phyloP scores from a whole-genome alignment of 1,284 basidiomycete genomes.

The Microbotryomycetes sp. region DNA sequence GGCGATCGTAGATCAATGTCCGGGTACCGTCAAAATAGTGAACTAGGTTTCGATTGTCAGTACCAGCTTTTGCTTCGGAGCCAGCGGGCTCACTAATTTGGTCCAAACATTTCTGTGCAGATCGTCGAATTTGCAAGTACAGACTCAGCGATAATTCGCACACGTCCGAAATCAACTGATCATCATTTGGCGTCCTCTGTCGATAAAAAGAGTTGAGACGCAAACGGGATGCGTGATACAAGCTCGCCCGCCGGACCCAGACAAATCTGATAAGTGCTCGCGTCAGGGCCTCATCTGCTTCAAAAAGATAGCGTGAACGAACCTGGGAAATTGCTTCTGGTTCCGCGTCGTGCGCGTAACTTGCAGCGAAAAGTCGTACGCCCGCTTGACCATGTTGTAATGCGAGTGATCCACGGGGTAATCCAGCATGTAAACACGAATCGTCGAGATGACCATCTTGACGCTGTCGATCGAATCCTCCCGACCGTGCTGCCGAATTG shows the following conservation, averaged over 20 bases:
- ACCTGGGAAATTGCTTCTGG: slow-evolving; percentile 39
- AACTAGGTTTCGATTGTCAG: slow-evolving; percentile 1
- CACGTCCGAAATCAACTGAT: slow-evolving; percentile 66
- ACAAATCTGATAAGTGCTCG: slow-evolving; percentile 45
- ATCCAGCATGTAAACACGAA: slow-evolving; percentile 65
- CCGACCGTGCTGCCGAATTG: slow-evolving; percentile 46
- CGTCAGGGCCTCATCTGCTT: too few species aligned
- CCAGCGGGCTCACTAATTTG: slow-evolving; percentile 53
- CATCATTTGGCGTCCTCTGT: slow-evolving; percentile 68
- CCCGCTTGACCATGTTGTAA: slow-evolving; percentile 29
- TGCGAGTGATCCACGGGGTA: slow-evolving; percentile 51
- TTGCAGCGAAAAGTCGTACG: slow-evolving; percentile 33
- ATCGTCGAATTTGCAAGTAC: slow-evolving; percentile 65
- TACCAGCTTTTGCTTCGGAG: too few species aligned
- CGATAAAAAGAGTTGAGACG: slow-evolving; percentile 77
- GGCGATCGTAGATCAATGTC: slow-evolving; percentile 43
- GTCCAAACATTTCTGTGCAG: slow-evolving; percentile 65
- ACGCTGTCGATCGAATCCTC: slow-evolving; percentile 94
- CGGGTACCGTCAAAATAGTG: slow-evolving; percentile 78
- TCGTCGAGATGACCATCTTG: slow-evolving; percentile 50
- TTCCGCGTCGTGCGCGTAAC: slow-evolving; percentile 35
- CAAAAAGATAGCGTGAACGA: slow-evolving; percentile 51
- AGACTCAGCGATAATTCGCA: slow-evolving; percentile 77
- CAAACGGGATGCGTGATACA: slow-evolving; percentile 50
- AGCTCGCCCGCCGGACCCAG: slow-evolving; percentile 68